Evolutionary conservation across 257 asterid genomes (phyloP), one percentile per base, ranked within the genome.

Genomic region (Gynochthodes officinalis): DNA sequence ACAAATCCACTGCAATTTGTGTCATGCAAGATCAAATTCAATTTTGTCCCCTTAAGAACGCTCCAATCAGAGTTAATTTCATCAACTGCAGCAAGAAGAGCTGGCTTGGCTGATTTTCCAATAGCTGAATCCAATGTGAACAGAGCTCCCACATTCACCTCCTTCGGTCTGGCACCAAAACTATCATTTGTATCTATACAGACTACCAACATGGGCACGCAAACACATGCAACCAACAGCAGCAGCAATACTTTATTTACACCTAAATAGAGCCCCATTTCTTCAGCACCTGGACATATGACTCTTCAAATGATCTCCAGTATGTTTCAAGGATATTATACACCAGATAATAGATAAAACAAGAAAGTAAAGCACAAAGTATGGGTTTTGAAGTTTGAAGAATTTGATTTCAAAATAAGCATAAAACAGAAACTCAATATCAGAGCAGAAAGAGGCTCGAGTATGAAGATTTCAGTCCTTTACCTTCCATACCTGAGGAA

Each of bases 1-100:
- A 88, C 64, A 79, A 89, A 94, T 15, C 89, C 95, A 77, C 97
- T 94, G 90, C 97, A 94, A 61, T 91, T 91, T 7, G 99, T 94
- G 70, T 94, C 97, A 82, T 84, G 93, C 68, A 88, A 46, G 28
- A 88, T 75, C 72, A 94, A 90, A 52, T 83, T 89, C 75, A 94
- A 75, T 59, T 79, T 85, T 6, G 86, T 81, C 72, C 82, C 89
- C 13, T 80, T 75, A 42, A 94, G 86, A 65, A 89, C 77, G 67
- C 42, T 83, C 25, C 77, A 23, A 76, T 91, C 92, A 30, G 95
- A 77, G 80, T 91, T 91, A 27, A 94, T 88, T 80, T 88, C 97
- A 66, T 84, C 86, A 40, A 94, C 2, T 39, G 97, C 97, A 72
- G 95, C 96, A 76, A 71, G 43, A 73, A 94, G 69, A 32, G 97